Evolutionary conservation across 2,329 filamentous ascomycete species (phyloP).

Genomic region (Aureobasidium namibiae): DNA sequence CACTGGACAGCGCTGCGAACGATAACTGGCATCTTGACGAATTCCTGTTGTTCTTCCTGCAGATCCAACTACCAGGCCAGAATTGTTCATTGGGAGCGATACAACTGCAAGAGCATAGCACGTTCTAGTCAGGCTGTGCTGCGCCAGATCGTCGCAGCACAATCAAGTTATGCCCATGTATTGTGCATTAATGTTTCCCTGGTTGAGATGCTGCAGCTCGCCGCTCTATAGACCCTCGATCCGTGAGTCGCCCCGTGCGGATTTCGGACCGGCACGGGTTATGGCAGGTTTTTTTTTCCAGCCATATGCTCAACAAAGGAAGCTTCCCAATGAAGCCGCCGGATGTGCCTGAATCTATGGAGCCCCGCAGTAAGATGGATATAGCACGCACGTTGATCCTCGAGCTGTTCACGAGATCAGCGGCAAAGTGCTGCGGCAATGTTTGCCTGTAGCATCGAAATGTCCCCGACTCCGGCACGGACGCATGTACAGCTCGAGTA

Average conservation of each 20-base stretch:
- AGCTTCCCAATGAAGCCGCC: background rate
- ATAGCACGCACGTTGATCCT: slow-evolving; percentile 8
- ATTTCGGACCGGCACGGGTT: background rate
- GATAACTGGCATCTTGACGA: background rate
- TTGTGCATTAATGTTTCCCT: background rate
- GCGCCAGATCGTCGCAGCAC: slow-evolving; percentile 3
- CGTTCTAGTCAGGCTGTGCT: slow-evolving; percentile 4
- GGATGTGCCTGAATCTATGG: slow-evolving; percentile 1
- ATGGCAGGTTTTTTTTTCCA: background rate
- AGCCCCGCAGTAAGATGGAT: slow-evolving; percentile 7
- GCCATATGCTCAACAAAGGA: background rate
- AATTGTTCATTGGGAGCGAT: background rate
- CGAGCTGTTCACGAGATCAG: slow-evolving; percentile 11
- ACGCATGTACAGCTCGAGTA: background rate
- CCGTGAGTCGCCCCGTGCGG: slow-evolving; percentile 4
- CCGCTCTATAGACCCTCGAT: background rate
- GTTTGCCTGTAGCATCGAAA: background rate
- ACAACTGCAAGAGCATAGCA: background rate
- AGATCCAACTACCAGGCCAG: background rate
- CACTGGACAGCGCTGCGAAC: background rate
- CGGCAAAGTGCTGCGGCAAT: slow-evolving; percentile 7
- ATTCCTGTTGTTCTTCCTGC: background rate
- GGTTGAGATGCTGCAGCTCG: slow-evolving; percentile 9
- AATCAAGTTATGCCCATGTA: slow-evolving; percentile 8
- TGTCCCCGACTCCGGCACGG: background rate